Conservation (phyloP, 306 rosid genomes). For the Lathyrus aphaca region DNA sequence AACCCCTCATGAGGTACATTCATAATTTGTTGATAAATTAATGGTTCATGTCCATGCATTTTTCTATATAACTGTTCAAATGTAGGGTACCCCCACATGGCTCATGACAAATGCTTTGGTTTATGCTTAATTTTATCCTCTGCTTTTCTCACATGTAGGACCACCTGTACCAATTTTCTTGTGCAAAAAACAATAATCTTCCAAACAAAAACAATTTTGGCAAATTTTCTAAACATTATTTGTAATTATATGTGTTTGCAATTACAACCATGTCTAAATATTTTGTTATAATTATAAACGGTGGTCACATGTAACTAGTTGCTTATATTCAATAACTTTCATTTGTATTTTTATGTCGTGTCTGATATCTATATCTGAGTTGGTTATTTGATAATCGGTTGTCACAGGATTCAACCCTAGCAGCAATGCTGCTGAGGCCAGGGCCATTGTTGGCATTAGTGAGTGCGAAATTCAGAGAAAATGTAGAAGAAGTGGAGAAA, state of each 20-base stretch:
- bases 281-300: no score
- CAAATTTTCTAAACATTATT: conserved; percentile 13
- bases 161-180: conserved; percentile 26
- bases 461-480: conserved; percentile 56
- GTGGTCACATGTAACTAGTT: no score
- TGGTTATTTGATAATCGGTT: not conserved
- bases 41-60: no score
- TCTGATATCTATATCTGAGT: no score
- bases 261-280: not conserved
- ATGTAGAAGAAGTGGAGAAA: conserved; percentile 45
- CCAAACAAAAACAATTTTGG: not conserved
- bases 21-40: no score
- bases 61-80: conserved; percentile 24
- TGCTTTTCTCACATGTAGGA: conserved; percentile 49
- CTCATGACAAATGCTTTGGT: conserved; percentile 31
- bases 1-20: conserved; percentile 90
- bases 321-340: no score
- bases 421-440: conserved; percentile 84
- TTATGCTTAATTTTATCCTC: conserved; percentile 31
- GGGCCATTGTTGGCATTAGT: conserved; percentile 69
- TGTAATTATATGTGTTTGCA: not conserved
- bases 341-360: no score
- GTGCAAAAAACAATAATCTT: not conserved
- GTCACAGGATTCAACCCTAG: conserved; percentile 85
- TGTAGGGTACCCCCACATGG: conserved; percentile 37